Evolutionary conservation across 73 alveolate genomes (phyloP).

Genomic region (Tetrahymena borealis): DNA sequence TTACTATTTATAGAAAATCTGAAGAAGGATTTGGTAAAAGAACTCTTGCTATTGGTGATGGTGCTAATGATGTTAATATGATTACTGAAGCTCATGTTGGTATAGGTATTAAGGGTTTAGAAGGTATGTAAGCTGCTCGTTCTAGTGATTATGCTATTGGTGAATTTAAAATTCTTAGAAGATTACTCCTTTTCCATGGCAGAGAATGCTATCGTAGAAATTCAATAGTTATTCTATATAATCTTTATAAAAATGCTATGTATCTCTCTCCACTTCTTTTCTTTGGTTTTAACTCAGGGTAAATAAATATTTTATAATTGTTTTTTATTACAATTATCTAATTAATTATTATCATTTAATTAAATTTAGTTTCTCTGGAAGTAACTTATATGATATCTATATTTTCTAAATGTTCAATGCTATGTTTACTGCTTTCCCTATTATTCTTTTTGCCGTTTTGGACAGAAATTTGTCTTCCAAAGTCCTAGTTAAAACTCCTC

Average conservation of each 20-base stretch:
- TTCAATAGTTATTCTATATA: conserved; percentile 59
- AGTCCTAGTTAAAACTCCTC: neutral
- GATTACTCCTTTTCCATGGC: conserved; percentile 88
- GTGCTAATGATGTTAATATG: conserved; percentile 84
- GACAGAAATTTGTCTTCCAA: conserved; percentile 50
- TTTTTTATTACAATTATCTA: neutral
- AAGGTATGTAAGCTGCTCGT: conserved; percentile 78
- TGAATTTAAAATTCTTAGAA: conserved; percentile 73
- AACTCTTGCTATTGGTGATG: conserved; percentile 78
- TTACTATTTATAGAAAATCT: conserved; percentile 46
- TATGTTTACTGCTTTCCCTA: conserved; percentile 74
- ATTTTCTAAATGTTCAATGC: conserved; percentile 72
- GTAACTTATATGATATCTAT: conserved; percentile 75
- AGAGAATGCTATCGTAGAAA: conserved; percentile 82
- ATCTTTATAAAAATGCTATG: conserved; percentile 71
- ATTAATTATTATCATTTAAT: neutral
- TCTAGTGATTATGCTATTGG: conserved; percentile 78
- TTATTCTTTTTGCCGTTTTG: conserved; percentile 67
- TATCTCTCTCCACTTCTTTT: conserved; percentile 67
- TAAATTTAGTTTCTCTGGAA: conserved; percentile 63
- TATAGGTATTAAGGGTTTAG: conserved; percentile 79
- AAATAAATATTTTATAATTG: neutral
- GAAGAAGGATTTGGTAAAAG: conserved; percentile 11
- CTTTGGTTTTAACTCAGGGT: conserved; percentile 51
- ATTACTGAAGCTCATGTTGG: conserved; percentile 85